Conservation (phyloP, 805 yeast species). For the Metschnikowia lachancei region DNA sequence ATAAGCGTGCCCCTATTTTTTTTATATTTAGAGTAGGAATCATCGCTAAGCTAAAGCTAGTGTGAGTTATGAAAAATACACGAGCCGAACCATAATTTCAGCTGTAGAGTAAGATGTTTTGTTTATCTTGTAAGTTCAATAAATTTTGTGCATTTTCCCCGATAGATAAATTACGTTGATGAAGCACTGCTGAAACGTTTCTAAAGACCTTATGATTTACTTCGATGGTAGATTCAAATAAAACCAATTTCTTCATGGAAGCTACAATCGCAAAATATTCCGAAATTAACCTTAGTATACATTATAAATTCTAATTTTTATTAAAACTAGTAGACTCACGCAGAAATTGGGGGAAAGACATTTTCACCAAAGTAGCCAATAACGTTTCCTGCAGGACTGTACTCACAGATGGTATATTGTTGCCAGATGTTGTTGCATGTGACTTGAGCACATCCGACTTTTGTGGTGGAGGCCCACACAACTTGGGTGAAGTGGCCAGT, state of each 20-base stretch:
- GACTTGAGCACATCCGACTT: conserved; percentile 65
- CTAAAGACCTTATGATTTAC: no score
- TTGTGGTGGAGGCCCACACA: conserved; percentile 60
- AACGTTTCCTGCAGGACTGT: conserved; percentile 53
- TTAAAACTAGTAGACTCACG: not conserved
- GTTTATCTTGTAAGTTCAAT: no score
- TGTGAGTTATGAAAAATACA: conserved; percentile 13
- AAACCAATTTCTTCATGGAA: no score
- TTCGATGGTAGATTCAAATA: no score
- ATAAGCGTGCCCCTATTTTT: conserved; percentile 22
- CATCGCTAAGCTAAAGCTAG: not conserved
- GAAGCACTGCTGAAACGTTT: no score
- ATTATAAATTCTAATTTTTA: not conserved
- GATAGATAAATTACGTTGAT: no score
- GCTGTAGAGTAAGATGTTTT: not conserved
- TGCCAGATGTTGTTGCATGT: conserved; percentile 48
- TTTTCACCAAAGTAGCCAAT: conserved; percentile 43
- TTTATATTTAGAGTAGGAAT: not conserved
- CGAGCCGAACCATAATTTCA: not conserved
- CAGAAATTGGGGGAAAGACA: conserved; percentile 33
- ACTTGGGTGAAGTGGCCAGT: conserved; percentile 82
- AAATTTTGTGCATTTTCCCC: no score
- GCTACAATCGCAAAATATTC: no score
- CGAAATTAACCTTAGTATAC: not conserved
- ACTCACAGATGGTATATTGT: conserved; percentile 70